Conservation (phyloP, 108 stramenopile genomes). For the Pseudonitzschia pungens region DNA sequence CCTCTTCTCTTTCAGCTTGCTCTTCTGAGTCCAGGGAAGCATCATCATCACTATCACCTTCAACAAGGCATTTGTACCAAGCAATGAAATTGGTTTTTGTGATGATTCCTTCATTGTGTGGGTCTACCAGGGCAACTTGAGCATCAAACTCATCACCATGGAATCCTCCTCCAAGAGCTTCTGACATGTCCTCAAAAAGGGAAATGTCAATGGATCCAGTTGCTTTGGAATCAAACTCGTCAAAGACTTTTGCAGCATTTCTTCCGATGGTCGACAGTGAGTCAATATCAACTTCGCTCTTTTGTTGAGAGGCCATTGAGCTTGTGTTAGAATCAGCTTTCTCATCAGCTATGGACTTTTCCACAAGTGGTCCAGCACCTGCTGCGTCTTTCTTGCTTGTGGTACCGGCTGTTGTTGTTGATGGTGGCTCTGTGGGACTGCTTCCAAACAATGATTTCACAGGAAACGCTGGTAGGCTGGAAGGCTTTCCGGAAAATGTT, state of each 20-base stretch:
- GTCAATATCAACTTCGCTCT: neutral
- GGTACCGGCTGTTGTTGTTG: neutral
- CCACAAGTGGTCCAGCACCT: neutral
- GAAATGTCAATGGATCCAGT: constrained; percentile 44
- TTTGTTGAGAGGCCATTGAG: neutral
- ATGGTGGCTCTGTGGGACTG: neutral
- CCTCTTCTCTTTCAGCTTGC: constrained; percentile 63
- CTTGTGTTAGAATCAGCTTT: neutral
- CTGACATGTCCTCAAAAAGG: constrained; percentile 64
- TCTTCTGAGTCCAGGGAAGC: constrained; percentile 49
- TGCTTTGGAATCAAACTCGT: constrained; percentile 44
- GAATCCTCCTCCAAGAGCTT: constrained; percentile 82
- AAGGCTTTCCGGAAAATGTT: constrained; percentile 18
- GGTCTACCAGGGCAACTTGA: constrained; percentile 62
- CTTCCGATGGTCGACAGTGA: neutral
- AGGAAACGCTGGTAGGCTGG: constrained; percentile 4
- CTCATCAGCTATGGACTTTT: neutral
- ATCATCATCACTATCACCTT: constrained; percentile 40
- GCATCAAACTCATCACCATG: constrained; percentile 77
- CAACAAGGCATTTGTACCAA: constrained; percentile 67
- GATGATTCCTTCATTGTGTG: constrained; percentile 45
- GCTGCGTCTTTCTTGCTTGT: neutral
- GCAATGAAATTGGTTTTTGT: constrained; percentile 49
- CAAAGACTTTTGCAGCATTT: constrained; percentile 33
- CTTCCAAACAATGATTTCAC: constrained; percentile 29